Percentiles rank a stretch among this genome's conserved stretches.
Conservation (phyloP, 441 rosid genomes). For the Rhodomyrtus psidioides region DNA sequence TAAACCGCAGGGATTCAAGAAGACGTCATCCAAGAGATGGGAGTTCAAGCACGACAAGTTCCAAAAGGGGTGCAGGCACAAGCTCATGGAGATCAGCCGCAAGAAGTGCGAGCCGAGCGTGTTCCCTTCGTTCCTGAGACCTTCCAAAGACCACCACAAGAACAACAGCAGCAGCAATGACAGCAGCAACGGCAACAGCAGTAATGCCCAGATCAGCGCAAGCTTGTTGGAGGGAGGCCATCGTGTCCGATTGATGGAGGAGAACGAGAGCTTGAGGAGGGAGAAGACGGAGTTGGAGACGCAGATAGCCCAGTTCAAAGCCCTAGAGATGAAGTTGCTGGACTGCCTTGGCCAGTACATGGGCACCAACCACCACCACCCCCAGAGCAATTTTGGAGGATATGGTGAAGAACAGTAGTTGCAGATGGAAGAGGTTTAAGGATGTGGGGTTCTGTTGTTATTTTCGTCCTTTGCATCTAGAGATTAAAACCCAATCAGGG, state of each 20-base stretch:
- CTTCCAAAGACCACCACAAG: conserved; percentile 9
- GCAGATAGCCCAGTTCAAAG: conserved; percentile 33
- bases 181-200: neutral
- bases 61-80: conserved; percentile 29
- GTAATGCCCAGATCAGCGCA: neutral
- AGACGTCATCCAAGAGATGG: conserved; percentile 42
- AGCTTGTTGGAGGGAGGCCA: neutral
- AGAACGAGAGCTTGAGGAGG: conserved; percentile 34
- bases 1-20: conserved; percentile 75
- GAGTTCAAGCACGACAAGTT: conserved; percentile 59
- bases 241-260: conserved; percentile 15
- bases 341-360: conserved; percentile 28
- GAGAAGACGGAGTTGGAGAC: conserved; percentile 33
- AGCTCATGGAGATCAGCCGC: conserved; percentile 38
- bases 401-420: neutral
- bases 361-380: conserved; percentile 1
- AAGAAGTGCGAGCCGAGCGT: conserved; percentile 38
- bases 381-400: neutral
- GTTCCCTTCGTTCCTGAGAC: conserved; percentile 36
- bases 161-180: neutral
- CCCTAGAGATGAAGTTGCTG: conserved; percentile 30
- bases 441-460: neutral
- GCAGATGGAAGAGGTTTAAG: neutral
- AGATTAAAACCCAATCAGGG: neutral
- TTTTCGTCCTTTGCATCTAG: neutral